Conservation (phyloP, 2,329 filamentous ascomycete genomes). For the Chaetomiaceae sp. region DNA sequence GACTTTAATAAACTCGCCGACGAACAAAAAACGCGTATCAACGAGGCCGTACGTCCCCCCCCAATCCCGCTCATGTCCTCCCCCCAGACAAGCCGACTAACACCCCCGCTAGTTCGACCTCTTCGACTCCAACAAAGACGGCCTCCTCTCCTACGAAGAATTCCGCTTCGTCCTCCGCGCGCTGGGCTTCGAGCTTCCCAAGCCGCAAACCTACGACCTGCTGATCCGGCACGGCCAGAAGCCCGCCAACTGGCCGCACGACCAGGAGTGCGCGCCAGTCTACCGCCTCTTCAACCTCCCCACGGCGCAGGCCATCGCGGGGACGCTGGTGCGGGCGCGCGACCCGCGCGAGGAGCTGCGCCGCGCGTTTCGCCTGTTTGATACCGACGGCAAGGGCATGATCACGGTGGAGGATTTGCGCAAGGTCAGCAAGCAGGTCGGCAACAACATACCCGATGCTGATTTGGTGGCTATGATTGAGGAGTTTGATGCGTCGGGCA, state of each 20-base stretch:
- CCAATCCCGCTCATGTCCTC: neutral
- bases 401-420: conserved; percentile 87
- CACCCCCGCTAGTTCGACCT: conserved; percentile 66
- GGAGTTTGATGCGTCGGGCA: conserved; percentile 92
- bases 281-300: conserved; percentile 69
- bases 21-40: conserved; percentile 88
- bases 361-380: conserved; percentile 88
- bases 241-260: conserved; percentile 54
- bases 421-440: conserved; percentile 82
- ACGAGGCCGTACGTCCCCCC: conserved; percentile 70
- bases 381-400: conserved; percentile 84
- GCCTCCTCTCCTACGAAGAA: conserved; percentile 94
- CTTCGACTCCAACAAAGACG: conserved; percentile 95
- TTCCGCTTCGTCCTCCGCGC: conserved; percentile 95
- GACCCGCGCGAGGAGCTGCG: conserved; percentile 89
- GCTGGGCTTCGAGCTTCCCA: conserved; percentile 86
- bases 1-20: conserved; percentile 58
- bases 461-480: conserved; percentile 96
- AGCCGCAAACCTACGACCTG: conserved; percentile 75
- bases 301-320: conserved; percentile 71
- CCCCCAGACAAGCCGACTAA: conserved; percentile 11
- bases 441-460: conserved; percentile 87
- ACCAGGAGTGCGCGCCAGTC: conserved; percentile 53
- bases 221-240: conserved; percentile 77
- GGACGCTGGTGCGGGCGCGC: conserved; percentile 72